Evolutionary conservation across 2,329 filamentous ascomycete species (phyloP).

Genomic region (Calycina marina): DNA sequence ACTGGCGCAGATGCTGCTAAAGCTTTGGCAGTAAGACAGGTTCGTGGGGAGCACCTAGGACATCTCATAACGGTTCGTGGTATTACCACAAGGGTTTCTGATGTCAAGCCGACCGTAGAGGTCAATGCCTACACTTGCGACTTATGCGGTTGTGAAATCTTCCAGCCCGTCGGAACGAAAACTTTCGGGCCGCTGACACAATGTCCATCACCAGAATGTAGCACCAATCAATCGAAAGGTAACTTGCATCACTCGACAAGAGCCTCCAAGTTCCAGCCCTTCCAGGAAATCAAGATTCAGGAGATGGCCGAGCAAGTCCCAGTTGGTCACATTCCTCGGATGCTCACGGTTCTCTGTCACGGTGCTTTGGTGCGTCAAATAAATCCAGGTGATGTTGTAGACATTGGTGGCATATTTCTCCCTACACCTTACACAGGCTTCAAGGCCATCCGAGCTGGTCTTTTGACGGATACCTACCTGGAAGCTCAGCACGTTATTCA

Average conservation of each 20-base stretch:
- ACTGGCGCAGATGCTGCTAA: constrained; percentile 51
- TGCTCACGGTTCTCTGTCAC: constrained; percentile 78
- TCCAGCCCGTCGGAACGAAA: constrained; percentile 85
- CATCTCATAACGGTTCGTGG: constrained; percentile 87
- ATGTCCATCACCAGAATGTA: constrained; percentile 84
- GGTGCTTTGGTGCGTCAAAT: constrained; percentile 74
- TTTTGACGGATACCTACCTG: constrained; percentile 94
- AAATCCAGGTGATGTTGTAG: constrained; percentile 87
- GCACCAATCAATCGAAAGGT: constrained; percentile 79
- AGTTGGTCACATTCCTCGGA: constrained; percentile 90
- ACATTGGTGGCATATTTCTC: constrained; percentile 88
- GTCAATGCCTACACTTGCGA: constrained; percentile 98
- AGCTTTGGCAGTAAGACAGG: constrained; percentile 77
- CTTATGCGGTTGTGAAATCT: constrained; percentile 90
- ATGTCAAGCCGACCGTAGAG: constrained; percentile 94
- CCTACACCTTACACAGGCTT: constrained; percentile 98
- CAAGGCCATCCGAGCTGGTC: constrained; percentile 85
- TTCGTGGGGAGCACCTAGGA: constrained; percentile 84
- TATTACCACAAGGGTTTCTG: constrained; percentile 88
- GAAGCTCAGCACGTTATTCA: constrained; percentile 89
- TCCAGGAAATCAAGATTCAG: constrained; percentile 97
- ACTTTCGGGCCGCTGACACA: constrained; percentile 77
- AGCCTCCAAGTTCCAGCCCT: constrained; percentile 91
- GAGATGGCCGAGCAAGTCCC: constrained; percentile 99
- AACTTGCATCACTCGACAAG: constrained; percentile 90